A percentile compares a stretch with the other conserved stretches of the same genome.
Conservation (phyloP, 2,329 filamentous ascomycete genomes). For the Phialophora expanda region DNA sequence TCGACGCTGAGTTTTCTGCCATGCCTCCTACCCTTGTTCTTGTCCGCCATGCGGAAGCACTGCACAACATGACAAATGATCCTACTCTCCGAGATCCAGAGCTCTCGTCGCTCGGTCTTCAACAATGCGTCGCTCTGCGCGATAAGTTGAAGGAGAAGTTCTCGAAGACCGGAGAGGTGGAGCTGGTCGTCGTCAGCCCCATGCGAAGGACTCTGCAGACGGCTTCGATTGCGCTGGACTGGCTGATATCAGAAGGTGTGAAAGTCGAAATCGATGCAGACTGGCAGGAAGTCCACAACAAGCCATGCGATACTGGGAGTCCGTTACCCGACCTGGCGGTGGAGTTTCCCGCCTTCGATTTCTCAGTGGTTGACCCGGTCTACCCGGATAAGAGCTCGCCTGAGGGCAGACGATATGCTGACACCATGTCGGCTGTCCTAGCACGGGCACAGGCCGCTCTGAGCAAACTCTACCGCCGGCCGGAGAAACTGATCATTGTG, state of each 20-base stretch:
- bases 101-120: background rate
- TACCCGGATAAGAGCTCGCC: conserved; percentile 4
- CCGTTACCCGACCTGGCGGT: background rate
- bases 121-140: background rate
- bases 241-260: conserved; percentile 8
- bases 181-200: background rate
- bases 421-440: background rate
- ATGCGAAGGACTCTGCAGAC: conserved; percentile 9
- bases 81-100: conserved; percentile 2
- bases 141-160: background rate
- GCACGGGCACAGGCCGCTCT: background rate
- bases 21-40: conserved; percentile 10
- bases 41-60: conserved; percentile 6
- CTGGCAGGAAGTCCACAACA: conserved; percentile 12
- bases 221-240: conserved; percentile 1
- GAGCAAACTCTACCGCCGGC: background rate
- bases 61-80: conserved; percentile 3
- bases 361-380: conserved; percentile 5
- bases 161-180: background rate
- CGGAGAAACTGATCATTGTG: background rate
- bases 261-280: conserved; percentile 3
- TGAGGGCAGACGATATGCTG: background rate
- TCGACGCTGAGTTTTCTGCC: background rate
- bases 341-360: background rate
- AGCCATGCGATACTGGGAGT: conserved; percentile 6